Evolutionary conservation across 2,329 filamentous ascomycete genomes (phyloP).

Genomic region (Colletotrichum paranaense): DNA sequence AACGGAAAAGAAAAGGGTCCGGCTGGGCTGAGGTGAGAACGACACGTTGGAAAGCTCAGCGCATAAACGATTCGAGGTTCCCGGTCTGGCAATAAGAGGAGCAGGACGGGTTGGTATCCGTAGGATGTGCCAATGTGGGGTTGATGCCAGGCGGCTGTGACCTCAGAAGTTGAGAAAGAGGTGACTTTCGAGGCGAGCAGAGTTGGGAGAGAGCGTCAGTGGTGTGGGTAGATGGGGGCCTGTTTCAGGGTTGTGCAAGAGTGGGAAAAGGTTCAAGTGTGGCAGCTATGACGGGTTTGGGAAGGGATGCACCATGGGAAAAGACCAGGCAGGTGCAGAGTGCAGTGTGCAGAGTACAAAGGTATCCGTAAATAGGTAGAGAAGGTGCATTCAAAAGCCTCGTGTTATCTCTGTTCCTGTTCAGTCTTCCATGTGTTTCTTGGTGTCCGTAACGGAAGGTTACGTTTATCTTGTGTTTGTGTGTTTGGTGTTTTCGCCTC

Average conservation of each 20-base stretch:
- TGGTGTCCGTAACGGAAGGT: background rate
- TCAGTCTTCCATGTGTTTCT: background rate
- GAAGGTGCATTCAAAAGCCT: background rate
- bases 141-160: background rate
- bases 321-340: slow-evolving; percentile 10
- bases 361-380: background rate
- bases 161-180: background rate
- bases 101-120: too few species aligned
- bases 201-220: background rate
- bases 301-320: slow-evolving; percentile 25
- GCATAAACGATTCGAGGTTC: background rate
- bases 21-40: slow-evolving; percentile 9
- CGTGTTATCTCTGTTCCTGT: background rate
- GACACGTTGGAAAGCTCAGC: background rate
- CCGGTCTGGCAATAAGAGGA: background rate
- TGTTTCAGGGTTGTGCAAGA: slow-evolving; percentile 27
- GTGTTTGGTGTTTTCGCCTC: background rate
- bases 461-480: background rate
- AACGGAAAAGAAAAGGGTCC: slow-evolving; percentile 14
- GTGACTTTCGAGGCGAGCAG: background rate
- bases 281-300: slow-evolving; percentile 28
- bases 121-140: background rate
- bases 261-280: slow-evolving; percentile 26
- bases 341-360: background rate
- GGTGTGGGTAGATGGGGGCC: slow-evolving; percentile 12